Conservation (phyloP, 768 basidiomycete species). For the Mycena vulgaris region DNA sequence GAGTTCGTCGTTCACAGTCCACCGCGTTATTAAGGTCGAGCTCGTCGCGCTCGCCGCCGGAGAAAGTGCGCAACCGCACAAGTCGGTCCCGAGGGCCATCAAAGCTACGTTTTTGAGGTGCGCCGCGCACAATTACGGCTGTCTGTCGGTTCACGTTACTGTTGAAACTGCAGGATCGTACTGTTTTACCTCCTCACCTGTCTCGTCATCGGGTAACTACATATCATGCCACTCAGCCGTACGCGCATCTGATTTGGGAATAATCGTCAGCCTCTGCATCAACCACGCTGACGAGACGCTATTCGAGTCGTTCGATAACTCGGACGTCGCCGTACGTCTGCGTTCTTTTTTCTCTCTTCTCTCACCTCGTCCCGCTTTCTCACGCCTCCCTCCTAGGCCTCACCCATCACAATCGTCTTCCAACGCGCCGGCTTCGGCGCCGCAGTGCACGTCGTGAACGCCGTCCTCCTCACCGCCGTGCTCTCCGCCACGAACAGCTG, state of each 20-base stretch:
- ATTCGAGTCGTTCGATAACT: constrained; percentile 23
- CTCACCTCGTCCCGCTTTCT: constrained; percentile 12
- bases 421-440: constrained; percentile 74
- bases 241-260: background rate
- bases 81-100: constrained; percentile 74
- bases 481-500: constrained; percentile 76
- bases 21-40: constrained; percentile 56
- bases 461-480: constrained; percentile 76
- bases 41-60: constrained; percentile 83
- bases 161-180: constrained; percentile 60
- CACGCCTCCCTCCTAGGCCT: constrained; percentile 52
- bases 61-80: constrained; percentile 75
- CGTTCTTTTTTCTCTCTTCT: too few relatives aligned
- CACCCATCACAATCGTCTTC: constrained; percentile 77
- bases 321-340: constrained; percentile 61
- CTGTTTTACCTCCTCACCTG: constrained; percentile 78
- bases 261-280: constrained; percentile 67
- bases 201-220: constrained; percentile 66
- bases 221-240: background rate
- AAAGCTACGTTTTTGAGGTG: constrained; percentile 74
- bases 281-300: constrained; percentile 65
- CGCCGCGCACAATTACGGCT: background rate
- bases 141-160: background rate
- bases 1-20: background rate
- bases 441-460: constrained; percentile 75